Evolutionary conservation across 352 stramenopile species (phyloP), one percentile per base, ranked within the genome.

Genomic region (Phytophthora rubi): DNA sequence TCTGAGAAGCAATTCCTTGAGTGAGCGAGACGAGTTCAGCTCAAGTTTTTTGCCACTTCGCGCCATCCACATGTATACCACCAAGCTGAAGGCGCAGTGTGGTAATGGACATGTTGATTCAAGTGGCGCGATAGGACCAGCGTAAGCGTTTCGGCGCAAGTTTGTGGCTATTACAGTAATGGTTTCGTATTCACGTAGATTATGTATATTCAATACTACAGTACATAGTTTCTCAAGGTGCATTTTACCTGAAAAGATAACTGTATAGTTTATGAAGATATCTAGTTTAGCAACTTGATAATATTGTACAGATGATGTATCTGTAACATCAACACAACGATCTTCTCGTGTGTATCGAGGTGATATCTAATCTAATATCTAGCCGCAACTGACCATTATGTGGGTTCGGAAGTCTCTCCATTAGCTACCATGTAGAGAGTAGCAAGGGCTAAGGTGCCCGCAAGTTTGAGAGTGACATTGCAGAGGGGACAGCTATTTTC

Each of bases 121-220:
- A 70, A 70, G 60, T 73, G 53, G 44, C 42, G 45, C 21, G 33
- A 68, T 63, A 44, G 42, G 65, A 62, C 52, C 64, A 68, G 59
- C 32, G n/a, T 13, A 42, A 70, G 42, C 55, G 55, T 59, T 64
- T 12, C 33, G 28, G 28, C 28, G 4, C 26, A 30, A 30, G 28
- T 30, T 30, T 30, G 4, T 30, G 28, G 28, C 28, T 6, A 30
- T 30, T 30, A 30, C 28, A 30, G 28, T 30, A 30, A 30, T 28
- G 26, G 26, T 28, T 28, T 28, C 26, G 26, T 2, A 4, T 3
- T 28, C 26, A 28, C 26, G 26, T 6, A 30, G 26, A 30, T 30
- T 28, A 30, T 0, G 4, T 6, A 30, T 30, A 30, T 30, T 0
- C 28, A 30, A 30, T 30, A 7, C 6, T 4, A 30, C 28, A 30